Conservation (phyloP, 208 protist genomes). For the Borovskyia barvae region DNA sequence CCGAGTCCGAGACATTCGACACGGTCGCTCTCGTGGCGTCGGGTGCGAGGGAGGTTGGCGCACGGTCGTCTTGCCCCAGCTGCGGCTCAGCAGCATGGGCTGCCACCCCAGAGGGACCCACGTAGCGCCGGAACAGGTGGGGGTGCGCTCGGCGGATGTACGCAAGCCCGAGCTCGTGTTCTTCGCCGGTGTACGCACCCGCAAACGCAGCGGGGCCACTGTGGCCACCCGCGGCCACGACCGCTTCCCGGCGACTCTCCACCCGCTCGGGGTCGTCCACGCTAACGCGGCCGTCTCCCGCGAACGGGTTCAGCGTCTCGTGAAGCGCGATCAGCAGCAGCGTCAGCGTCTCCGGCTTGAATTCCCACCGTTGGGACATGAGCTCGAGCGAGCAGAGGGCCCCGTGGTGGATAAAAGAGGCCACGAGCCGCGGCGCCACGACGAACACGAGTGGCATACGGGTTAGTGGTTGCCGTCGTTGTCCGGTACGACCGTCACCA, state of each 20-base stretch:
- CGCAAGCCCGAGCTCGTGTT: conserved; percentile 65
- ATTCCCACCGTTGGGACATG: conserved; percentile 79
- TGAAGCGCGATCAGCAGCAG: conserved; percentile 64
- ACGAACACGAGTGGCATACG: conserved; percentile 83
- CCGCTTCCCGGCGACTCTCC: conserved; percentile 13
- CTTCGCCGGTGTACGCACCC: conserved; percentile 50
- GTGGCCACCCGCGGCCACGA: neutral
- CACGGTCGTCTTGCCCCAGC: too few species aligned
- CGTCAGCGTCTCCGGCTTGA: conserved; percentile 39
- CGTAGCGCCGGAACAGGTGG: conserved; percentile 64
- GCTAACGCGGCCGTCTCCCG: conserved; percentile 42
- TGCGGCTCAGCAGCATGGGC: neutral
- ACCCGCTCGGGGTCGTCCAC: conserved; percentile 36
- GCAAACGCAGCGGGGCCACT: neutral
- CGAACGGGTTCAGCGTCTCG: conserved; percentile 72
- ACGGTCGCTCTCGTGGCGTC: too few species aligned
- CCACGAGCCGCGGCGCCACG: conserved; percentile 66
- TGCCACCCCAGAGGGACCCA: neutral
- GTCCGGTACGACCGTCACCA: neutral
- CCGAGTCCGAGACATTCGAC: too few species aligned
- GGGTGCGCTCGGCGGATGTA: conserved; percentile 68
- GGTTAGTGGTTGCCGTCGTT: too few species aligned
- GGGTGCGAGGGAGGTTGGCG: too few species aligned
- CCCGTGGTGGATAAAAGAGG: conserved; percentile 81
- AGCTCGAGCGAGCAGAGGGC: conserved; percentile 82